These are phyloP conservation scores for Clathrus columnatus DNA, from an alignment of 768 basidiomycete species.

Conservation along the genomic window DNA sequence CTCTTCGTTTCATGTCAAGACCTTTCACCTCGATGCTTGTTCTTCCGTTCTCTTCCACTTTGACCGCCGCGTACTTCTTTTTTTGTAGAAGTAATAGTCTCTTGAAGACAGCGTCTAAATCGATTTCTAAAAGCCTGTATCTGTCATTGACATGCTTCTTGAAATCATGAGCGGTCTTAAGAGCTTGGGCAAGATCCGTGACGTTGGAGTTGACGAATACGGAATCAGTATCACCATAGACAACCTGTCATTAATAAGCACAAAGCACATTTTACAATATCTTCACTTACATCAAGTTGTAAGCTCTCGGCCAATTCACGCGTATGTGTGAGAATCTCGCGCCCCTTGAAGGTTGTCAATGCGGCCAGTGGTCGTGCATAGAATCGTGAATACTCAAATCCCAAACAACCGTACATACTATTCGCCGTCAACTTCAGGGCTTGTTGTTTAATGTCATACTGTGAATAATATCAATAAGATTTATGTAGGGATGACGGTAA, in stretches of 20 bases:
- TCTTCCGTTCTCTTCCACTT: constrained; percentile 75
- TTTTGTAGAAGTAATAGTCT: constrained; percentile 89
- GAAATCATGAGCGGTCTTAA: constrained; percentile 85
- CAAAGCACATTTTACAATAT: not conserved
- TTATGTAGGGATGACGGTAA: not conserved
- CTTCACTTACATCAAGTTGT: constrained; percentile 69
- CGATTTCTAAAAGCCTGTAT: constrained; percentile 93
- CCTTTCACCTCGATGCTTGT: constrained; percentile 90
- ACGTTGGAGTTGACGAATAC: constrained; percentile 97
- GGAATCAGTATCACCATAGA: constrained; percentile 98
- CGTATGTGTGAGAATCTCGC: constrained; percentile 92
- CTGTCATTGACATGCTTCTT: constrained; percentile 96
- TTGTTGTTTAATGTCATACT: constrained; percentile 97
- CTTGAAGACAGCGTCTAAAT: constrained; percentile 90
- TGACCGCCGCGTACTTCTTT: constrained; percentile 98
- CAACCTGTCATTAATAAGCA: constrained; percentile 49
- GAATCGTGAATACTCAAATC: constrained; percentile 94
- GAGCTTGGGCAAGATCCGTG: constrained; percentile 76
- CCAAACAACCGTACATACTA: constrained; percentile 99
- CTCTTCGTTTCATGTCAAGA: constrained; percentile 97
- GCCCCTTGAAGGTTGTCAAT: constrained; percentile 93
- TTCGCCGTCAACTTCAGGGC: constrained; percentile 97
- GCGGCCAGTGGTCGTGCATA: constrained; percentile 96
- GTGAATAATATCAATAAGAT: not conserved
- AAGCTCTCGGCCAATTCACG: constrained; percentile 87